phyloP scores from a whole-genome alignment of 306 rosid genomes.

The Gynostemma pentaphyllum region DNA sequence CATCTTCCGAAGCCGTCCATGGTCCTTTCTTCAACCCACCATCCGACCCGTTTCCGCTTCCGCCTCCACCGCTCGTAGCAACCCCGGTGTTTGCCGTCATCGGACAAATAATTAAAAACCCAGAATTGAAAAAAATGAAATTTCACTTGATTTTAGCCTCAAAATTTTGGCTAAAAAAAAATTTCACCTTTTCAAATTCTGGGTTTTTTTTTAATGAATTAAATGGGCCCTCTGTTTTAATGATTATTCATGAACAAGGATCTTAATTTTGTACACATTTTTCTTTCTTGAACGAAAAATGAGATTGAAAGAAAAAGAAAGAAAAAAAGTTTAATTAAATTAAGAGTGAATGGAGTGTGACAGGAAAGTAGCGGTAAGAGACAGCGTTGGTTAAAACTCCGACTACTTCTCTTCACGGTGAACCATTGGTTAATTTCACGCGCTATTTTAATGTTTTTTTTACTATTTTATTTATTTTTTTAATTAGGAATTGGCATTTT shows the following conservation, averaged over 20 bases:
- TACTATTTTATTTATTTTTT: background rate
- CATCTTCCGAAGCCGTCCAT: constrained; percentile 78
- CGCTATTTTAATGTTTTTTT: background rate
- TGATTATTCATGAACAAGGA: too few species aligned
- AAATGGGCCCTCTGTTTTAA: background rate
- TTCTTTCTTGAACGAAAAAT: too few species aligned
- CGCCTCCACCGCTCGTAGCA: constrained; percentile 13
- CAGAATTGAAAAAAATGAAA: background rate
- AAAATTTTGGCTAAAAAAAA: background rate
- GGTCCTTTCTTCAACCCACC: constrained; percentile 66
- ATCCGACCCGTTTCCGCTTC: constrained; percentile 7
- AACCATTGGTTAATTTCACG: background rate
- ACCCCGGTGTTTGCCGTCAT: constrained; percentile 9
- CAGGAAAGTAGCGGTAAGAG: background rate
- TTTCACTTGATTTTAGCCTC: too few species aligned
- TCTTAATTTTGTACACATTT: too few species aligned
- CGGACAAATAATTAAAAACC: background rate
- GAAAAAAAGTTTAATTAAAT: too few species aligned
- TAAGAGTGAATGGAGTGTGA: too few species aligned
- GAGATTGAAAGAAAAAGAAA: too few species aligned
- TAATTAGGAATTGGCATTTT: background rate
- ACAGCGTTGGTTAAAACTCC: background rate
- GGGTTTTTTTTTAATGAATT: background rate
- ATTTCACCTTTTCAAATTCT: background rate
- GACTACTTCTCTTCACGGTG: background rate